phyloP scores from a whole-genome alignment of 495 filamentous ascomycete species.

The Aspergillus asperescens region DNA sequence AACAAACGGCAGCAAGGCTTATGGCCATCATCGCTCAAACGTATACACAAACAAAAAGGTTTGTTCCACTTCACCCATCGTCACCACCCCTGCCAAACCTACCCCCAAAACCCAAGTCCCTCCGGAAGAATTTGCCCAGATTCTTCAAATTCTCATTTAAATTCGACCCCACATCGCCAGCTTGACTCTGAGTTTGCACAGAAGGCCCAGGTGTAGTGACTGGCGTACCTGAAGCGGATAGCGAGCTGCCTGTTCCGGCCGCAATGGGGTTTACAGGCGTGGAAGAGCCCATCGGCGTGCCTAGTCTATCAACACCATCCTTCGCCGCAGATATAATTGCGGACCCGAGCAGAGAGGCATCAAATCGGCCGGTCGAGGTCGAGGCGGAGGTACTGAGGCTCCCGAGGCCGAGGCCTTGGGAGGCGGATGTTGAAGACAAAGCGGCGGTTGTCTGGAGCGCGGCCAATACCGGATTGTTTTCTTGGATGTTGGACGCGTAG shows the following conservation, averaged over 20 bases:
- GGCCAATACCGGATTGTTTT: conserved; percentile 41
- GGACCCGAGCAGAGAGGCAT: conserved; percentile 66
- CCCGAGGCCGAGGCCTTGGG: conserved; percentile 38
- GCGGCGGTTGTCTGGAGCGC: conserved; percentile 37
- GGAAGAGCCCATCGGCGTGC: conserved; percentile 45
- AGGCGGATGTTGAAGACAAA: conserved; percentile 34
- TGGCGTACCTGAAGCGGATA: conserved; percentile 1
- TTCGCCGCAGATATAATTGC: conserved; percentile 76
- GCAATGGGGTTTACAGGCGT: conserved; percentile 20
- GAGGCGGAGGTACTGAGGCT: conserved; percentile 24
- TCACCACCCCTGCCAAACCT: conserved; percentile 53
- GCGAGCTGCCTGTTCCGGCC: not conserved
- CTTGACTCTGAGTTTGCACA: conserved; percentile 9
- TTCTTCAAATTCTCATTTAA: conserved; percentile 90
- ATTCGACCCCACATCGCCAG: conserved; percentile 45
- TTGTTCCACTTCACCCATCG: conserved; percentile 20
- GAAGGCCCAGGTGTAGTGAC: conserved; percentile 8
- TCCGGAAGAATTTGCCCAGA: conserved; percentile 91
- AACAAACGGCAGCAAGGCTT: not conserved
- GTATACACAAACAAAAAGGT: not conserved
- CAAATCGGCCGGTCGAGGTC: conserved; percentile 56
- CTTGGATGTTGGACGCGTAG: conserved; percentile 43
- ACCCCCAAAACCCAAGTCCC: conserved; percentile 80
- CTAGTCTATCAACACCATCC: conserved; percentile 85
- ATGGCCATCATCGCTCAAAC: not conserved